Percentiles rank a stretch among this genome's conserved stretches.
Conservation (phyloP, 1,139 yeast species). For the Hemisphaericaspora subhashii region DNA sequence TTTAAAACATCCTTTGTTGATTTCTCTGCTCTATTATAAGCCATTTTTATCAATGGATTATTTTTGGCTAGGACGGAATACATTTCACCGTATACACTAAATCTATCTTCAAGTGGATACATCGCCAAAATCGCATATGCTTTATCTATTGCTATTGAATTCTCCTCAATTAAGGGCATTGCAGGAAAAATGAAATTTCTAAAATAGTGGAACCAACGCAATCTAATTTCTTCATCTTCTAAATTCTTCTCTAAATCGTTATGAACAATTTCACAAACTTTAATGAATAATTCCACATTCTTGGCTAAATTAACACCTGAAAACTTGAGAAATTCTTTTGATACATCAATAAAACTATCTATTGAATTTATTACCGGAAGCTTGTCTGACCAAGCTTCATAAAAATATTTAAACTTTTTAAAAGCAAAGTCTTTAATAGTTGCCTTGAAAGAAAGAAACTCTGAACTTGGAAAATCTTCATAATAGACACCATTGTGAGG, state of each 20-base stretch:
- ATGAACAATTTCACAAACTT: slow-evolving; percentile 60
- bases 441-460: slow-evolving; percentile 34
- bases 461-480: slow-evolving; percentile 24
- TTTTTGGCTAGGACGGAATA: slow-evolving; percentile 56
- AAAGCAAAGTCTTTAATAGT: slow-evolving; percentile 26
- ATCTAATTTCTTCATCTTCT: slow-evolving; percentile 24
- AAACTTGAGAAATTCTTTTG: slow-evolving; percentile 53
- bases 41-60: slow-evolving; percentile 58
- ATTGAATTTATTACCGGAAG: slow-evolving; percentile 38
- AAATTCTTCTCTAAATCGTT: slow-evolving; percentile 29
- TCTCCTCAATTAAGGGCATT: slow-evolving; percentile 57
- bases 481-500: slow-evolving; percentile 32
- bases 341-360: slow-evolving; percentile 46
- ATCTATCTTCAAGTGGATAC: slow-evolving; percentile 66
- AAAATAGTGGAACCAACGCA: slow-evolving; percentile 60
- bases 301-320: slow-evolving; percentile 59
- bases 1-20: slow-evolving; percentile 80
- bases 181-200: slow-evolving; percentile 72
- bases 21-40: slow-evolving; percentile 72
- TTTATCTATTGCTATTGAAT: slow-evolving; percentile 63
- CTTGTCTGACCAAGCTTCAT: slow-evolving; percentile 47
- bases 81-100: slow-evolving; percentile 82
- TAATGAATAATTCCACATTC: slow-evolving; percentile 50
- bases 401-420: slow-evolving; percentile 48
- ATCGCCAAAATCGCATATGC: slow-evolving; percentile 54